Evolutionary conservation across 306 rosid genomes (phyloP), one percentile per base, ranked within the genome.

Genomic region (Cicer judaicum): DNA sequence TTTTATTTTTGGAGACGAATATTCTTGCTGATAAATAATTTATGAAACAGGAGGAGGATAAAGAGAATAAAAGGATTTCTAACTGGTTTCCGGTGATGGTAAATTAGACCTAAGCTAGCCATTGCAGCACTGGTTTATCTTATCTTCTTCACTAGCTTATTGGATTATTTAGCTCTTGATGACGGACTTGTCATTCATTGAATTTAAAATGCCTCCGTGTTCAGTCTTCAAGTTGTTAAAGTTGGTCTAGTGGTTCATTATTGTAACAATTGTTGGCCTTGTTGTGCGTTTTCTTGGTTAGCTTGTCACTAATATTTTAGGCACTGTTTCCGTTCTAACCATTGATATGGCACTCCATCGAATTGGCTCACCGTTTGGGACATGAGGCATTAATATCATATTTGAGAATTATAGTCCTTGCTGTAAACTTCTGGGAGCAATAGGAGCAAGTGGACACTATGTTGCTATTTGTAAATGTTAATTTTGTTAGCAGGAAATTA

Each of bases 181-280:
- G 29, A 36, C 76, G 75, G 78, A 68, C 64, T 34, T 48, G 52
- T 64, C 49, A 66, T 14, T 68, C 81, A 42, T 68, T 75, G 66
- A 49, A 56, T 42, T 49, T 63, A 73, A 79, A 73, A 49, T 18
- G 56, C 67, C 34, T 73, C 67, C 70, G n/a, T 39, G 74, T 54
- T 74, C 69, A 66, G 41, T 74, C 85, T 78, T 74, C 79, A 59
- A 50, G 71, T 79, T 71, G 81, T 75, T 52, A 53, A 78, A 57
- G 70, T 46, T 82, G 80, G 62, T 68, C 65, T 46, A 56, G 55
- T 41, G 56, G 64, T 72, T 67, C 74, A 44, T 24, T 74, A 60
- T 74, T 50, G 84, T 63, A 57, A 57, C 62, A 82, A 68, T 48
- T 49, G 74, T 69, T 68, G 47, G 65, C 41, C 10, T 24, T 67